Percentiles rank a stretch among this genome's conserved stretches.
Conservation (phyloP, 106 monocot genomes). For the Xerophyta viscosa region DNA sequence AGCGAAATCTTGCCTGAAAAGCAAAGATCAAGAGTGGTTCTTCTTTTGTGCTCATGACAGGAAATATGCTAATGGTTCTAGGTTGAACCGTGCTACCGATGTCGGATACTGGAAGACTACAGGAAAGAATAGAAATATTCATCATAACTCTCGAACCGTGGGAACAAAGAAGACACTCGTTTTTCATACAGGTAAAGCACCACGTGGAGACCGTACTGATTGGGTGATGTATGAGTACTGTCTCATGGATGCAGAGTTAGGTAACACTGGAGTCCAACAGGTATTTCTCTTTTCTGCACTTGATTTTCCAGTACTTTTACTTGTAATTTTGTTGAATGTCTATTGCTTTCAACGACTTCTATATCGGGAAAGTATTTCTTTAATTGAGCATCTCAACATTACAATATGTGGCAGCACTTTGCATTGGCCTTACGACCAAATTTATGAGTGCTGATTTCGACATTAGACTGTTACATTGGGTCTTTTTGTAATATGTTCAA, state of each 20-base stretch:
- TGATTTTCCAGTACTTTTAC: neutral
- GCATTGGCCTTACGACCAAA: too few relatives aligned
- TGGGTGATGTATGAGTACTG: conserved; percentile 88
- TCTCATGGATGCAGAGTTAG: conserved; percentile 29
- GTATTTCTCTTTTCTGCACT: conserved; percentile 10
- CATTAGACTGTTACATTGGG: too few relatives aligned
- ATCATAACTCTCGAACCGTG: conserved; percentile 33
- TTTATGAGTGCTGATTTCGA: too few relatives aligned
- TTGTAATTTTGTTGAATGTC: too few relatives aligned
- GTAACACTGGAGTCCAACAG: conserved; percentile 28
- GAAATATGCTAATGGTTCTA: conserved; percentile 43
- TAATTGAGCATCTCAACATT: too few relatives aligned
- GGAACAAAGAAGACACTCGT: conserved; percentile 69
- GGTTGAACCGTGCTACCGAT: conserved; percentile 58
- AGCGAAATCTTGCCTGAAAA: conserved; percentile 52
- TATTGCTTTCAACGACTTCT: too few relatives aligned
- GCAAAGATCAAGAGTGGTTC: conserved; percentile 65
- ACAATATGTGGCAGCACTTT: too few relatives aligned
- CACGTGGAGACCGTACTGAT: conserved; percentile 49
- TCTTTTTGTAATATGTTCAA: too few relatives aligned
- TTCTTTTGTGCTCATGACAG: conserved; percentile 61
- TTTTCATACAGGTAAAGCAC: conserved; percentile 55
- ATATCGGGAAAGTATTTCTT: too few relatives aligned
- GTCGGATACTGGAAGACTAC: conserved; percentile 77
- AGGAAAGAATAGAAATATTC: conserved; percentile 46